Base-by-base conservation (phyloP, 2,329 filamentous ascomycete species). In the Diaporthe helianthi region DNA sequence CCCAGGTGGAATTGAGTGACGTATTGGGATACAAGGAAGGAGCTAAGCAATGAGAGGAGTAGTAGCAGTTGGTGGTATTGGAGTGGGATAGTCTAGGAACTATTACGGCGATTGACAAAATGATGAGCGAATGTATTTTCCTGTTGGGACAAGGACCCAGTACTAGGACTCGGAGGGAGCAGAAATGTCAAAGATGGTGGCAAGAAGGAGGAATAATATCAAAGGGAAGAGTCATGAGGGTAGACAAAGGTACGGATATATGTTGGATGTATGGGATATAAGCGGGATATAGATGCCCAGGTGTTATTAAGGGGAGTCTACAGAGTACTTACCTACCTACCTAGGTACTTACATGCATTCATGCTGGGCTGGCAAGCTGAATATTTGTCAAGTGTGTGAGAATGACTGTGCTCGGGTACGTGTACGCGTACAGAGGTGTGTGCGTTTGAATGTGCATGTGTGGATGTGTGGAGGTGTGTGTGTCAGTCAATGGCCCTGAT, bases 1-100 rank as follows among this genome's bases (percentile, higher is more conserved):
- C 36, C n/a, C 36, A 38, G 36, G 58, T 19, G 58, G 58, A 63
- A 63, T 49, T 63, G 58, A 63, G 58, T 63, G 58, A 49, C 58
- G 58, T 63, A 63, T 44, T 29, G 41, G 31, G 41, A 47, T 12
- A 6, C 41, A 44, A 63, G 33, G 58, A 49, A 63, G 58, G 58
- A 63, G 58, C 58, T 63, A 63, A 49, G 44, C 58, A 12, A 44
- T 36, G 36, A 29, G 29, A 63, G 58, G 41, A 61, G 55, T 47
- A 61, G 55, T 47, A n/a, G 55, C 22, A 31, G 58, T 22, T 49
- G 26, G 58, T 49, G 22, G 26, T 49, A 46, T 58, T 29, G 54
- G 36, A 49, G 33, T 17, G 44, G 44, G 44, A 63, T 49, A 17
- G 36, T 47, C 41, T 29, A 36, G 24, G 29, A 22, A 49, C n/a